These are phyloP conservation scores for Termitomyces sp. DNA, from an alignment of 768 basidiomycete genomes.

Conservation along the genomic window DNA sequence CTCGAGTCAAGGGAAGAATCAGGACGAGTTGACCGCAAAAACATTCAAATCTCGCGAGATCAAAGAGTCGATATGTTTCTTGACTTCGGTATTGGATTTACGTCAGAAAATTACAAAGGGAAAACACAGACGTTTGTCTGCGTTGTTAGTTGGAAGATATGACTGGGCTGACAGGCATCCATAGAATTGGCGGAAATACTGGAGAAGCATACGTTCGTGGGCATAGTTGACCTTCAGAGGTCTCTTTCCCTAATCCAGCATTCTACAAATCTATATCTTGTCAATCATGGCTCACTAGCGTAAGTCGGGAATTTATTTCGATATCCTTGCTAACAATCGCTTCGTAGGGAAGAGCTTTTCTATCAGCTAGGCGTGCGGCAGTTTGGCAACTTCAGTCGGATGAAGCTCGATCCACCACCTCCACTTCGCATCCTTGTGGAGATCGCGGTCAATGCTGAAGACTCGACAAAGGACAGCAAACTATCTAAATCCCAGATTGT, in stretches of 20 bases:
- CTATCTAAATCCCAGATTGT: slow-evolving; percentile 64
- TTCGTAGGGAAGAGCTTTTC: slow-evolving; percentile 82
- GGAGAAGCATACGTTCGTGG: slow-evolving; percentile 87
- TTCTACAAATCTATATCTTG: slow-evolving; percentile 83
- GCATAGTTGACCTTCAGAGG: slow-evolving; percentile 75
- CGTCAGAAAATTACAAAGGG: slow-evolving; percentile 56
- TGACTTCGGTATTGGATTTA: slow-evolving; percentile 73
- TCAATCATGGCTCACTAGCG: slow-evolving; percentile 85
- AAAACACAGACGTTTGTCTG: slow-evolving; percentile 65
- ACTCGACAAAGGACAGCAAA: slow-evolving; percentile 51
- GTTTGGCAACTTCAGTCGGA: slow-evolving; percentile 76
- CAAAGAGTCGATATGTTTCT: slow-evolving; percentile 69
- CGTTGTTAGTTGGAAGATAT: background rate
- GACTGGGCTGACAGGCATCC: background rate
- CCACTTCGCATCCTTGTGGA: slow-evolving; percentile 65
- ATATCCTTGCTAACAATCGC: slow-evolving; percentile 3
- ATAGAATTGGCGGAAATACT: slow-evolving; percentile 84
- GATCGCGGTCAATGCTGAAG: slow-evolving; percentile 76
- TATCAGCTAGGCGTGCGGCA: slow-evolving; percentile 92
- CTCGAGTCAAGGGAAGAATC: slow-evolving; percentile 18
- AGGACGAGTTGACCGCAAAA: slow-evolving; percentile 18
- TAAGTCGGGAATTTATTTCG: slow-evolving; percentile 38
- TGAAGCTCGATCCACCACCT: slow-evolving; percentile 85
- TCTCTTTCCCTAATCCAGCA: slow-evolving; percentile 85
- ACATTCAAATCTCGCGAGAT: slow-evolving; percentile 49